These are phyloP conservation scores for Eragrostis tef DNA, from an alignment of 202 grass and related monocot species.

Conservation along the genomic window DNA sequence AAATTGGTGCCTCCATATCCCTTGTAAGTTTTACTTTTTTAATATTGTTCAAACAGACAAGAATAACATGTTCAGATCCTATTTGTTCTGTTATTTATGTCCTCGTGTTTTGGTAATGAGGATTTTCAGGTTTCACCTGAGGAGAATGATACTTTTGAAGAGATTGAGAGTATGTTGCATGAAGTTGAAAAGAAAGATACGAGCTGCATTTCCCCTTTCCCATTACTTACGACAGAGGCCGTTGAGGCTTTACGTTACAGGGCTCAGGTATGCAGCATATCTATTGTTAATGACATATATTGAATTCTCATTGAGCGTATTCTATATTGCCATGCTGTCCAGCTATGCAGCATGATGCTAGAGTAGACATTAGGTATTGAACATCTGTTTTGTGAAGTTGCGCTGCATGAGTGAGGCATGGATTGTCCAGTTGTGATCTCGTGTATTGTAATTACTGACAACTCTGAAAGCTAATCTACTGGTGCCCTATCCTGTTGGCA, in stretches of 20 bases:
- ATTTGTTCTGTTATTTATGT: slow-evolving; percentile 43
- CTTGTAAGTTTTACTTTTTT: slow-evolving; percentile 75
- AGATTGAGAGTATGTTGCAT: slow-evolving; percentile 65
- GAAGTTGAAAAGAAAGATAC: slow-evolving; percentile 59
- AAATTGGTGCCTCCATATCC: slow-evolving; percentile 77
- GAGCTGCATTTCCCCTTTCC: slow-evolving; percentile 72
- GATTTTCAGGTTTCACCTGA: slow-evolving; percentile 67
- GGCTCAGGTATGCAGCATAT: slow-evolving; percentile 64
- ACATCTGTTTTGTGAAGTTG: slow-evolving; percentile 17
- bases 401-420: slow-evolving; percentile 39
- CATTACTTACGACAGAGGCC: slow-evolving; percentile 71
- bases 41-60: slow-evolving; percentile 12
- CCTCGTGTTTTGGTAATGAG: slow-evolving; percentile 30
- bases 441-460: not conserved
- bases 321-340: slow-evolving; percentile 23
- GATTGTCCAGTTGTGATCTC: not conserved
- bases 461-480: no score
- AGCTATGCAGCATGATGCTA: slow-evolving; percentile 10
- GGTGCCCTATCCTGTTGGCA: no score
- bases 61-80: slow-evolving; percentile 8
- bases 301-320: not conserved
- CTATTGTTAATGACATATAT: slow-evolving; percentile 37
- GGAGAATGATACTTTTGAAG: slow-evolving; percentile 60
- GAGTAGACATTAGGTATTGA: slow-evolving; percentile 26
- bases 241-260: slow-evolving; percentile 89